These are phyloP conservation scores for Lactarius trivialis DNA, from an alignment of 768 basidiomycete species.

Conservation along the genomic window DNA sequence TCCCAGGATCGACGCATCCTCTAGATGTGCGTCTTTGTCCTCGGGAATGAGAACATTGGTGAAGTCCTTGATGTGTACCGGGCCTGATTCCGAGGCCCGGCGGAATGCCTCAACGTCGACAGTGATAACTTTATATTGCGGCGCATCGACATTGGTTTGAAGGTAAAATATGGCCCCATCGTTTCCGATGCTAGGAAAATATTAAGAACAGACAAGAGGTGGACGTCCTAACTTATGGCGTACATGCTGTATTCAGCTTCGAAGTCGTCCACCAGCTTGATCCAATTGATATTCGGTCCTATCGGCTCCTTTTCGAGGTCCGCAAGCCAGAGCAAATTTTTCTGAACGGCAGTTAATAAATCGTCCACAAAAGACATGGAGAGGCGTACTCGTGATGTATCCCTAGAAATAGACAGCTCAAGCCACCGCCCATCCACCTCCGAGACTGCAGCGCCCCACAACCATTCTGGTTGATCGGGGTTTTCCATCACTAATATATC, in stretches of 20 bases:
- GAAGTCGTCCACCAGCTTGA: conserved; percentile 63
- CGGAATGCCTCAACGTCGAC: conserved; percentile 47
- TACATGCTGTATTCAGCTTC: conserved; percentile 61
- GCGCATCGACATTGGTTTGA: conserved; percentile 58
- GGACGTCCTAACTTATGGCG: conserved; percentile 24
- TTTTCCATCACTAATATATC: conserved; percentile 66
- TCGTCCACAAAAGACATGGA: neutral
- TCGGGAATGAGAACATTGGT: conserved; percentile 64
- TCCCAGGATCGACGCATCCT: conserved; percentile 42
- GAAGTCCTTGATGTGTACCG: conserved; percentile 32
- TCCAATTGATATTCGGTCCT: conserved; percentile 62
- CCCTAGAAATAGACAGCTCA: conserved; percentile 46
- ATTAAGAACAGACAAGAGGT: neutral
- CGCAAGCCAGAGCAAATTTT: conserved; percentile 69
- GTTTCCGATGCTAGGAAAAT: conserved; percentile 49
- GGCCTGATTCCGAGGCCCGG: conserved; percentile 4
- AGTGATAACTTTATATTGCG: conserved; percentile 58
- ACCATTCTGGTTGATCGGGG: conserved; percentile 54
- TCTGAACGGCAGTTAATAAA: conserved; percentile 34
- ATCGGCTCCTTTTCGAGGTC: conserved; percentile 56
- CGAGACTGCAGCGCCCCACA: conserved; percentile 51
- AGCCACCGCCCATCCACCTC: conserved; percentile 62
- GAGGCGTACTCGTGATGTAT: conserved; percentile 51
- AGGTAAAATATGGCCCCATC: conserved; percentile 58
- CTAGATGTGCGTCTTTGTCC: conserved; percentile 54